Base-by-base conservation (phyloP, 345 rosid genomes). In the Populus euphratica region DNA sequence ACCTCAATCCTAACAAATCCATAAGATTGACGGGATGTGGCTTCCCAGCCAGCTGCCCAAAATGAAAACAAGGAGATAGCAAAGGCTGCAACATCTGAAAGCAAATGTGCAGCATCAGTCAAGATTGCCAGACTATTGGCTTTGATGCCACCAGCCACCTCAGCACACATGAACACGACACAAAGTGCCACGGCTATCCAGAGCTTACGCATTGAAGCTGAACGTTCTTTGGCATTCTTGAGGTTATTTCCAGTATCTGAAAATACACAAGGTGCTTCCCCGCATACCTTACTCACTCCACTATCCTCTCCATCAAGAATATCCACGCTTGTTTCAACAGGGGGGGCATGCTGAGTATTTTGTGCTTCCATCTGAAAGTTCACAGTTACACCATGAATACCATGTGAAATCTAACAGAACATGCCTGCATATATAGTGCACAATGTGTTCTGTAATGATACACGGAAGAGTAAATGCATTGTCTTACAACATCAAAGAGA, bases 11-110 rank as follows among this genome's bases (percentile, higher is more conserved):
- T 72, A 64, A 77, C 77, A 68, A 77, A 81, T 38, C 83, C 83
- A 44, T 76, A 77, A 1, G 80, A 81, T 43, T 77, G 80, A 35
- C 71, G 75, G 2, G 83, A 75, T 21, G 62, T 81, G 74, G 83
- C 83, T 66, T 81, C 80, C 83, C 83, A 81, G 38, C 83, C 77
- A 36, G 83, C 70, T 65, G 83, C 83, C 83, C 80, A 81, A 33
- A 81, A 77, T 20, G 83, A 76, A 69, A 81, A 81, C 67, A 81
- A 68, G 44, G 83, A 81, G 69, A 81, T 73, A 25, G 83, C 83
- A 61, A 81, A 81, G 10, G 75, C 83, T 25, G 83, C 83, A 73
- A 81, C 80, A 81, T 81, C 83, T 36, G 80, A 77, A 18, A 81
- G 79, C 44, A 81, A 59, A 73, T 77, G 80, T n/a, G 83, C 83